These are phyloP conservation scores for Samsoniella hepiali DNA, from an alignment of 2,329 filamentous ascomycete genomes.

Conservation along the genomic window DNA sequence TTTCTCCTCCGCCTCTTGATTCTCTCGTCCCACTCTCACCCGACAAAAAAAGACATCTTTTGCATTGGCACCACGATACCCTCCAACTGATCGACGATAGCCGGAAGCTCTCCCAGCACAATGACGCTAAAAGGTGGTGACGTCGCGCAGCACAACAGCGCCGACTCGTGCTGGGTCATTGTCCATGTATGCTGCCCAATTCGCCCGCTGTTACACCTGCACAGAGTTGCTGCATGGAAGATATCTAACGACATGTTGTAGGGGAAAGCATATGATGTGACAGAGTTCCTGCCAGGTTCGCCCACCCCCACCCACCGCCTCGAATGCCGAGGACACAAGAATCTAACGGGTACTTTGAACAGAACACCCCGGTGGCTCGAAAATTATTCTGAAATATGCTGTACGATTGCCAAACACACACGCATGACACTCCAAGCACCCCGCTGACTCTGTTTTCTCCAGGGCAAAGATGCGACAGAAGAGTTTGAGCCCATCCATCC, in stretches of 20 bases:
- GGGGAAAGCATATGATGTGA: constrained; percentile 85
- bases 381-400: constrained; percentile 95
- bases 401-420: constrained; percentile 34
- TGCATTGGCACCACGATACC: not conserved
- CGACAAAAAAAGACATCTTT: not conserved
- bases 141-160: constrained; percentile 68
- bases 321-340: not conserved
- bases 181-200: constrained; percentile 57
- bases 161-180: constrained; percentile 88
- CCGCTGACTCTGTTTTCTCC: not conserved
- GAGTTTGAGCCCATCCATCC: constrained; percentile 88
- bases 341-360: constrained; percentile 7
- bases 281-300: constrained; percentile 75
- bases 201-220: not conserved
- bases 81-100: not conserved
- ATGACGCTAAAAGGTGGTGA: constrained; percentile 51
- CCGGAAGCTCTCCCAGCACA: constrained; percentile 18
- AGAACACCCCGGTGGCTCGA: constrained; percentile 85
- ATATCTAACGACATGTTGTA: constrained; percentile 28
- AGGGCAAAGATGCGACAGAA: constrained; percentile 88
- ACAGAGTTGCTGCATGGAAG: not conserved
- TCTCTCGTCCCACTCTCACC: not conserved
- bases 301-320: constrained; percentile 14
- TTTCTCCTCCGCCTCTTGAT: not conserved
- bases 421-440: too few relatives aligned